Evolutionary conservation across 495 filamentous ascomycete species (phyloP).

Genomic region (Clavariopsis aquatica): DNA sequence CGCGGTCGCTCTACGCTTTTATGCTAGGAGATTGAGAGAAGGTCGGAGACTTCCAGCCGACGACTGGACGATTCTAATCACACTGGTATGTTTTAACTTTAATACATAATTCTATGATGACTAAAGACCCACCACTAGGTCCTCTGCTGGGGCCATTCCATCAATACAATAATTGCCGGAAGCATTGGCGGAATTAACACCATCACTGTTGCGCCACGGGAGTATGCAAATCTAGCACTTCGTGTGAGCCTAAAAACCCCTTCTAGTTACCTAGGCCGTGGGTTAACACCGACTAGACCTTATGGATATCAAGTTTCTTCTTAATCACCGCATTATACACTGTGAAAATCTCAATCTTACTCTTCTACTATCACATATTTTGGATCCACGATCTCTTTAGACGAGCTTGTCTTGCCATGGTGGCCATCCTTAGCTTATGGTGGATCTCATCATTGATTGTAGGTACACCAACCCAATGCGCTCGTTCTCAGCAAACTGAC

Average conservation of each 20-base stretch:
- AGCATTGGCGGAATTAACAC: conserved; percentile 21
- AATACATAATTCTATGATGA: background rate
- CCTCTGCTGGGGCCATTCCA: conserved; percentile 25
- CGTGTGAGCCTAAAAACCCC: conserved; percentile 1
- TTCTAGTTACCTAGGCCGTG: background rate
- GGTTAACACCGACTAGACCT: conserved; percentile 6
- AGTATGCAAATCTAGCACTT: conserved; percentile 27
- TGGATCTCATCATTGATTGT: conserved; percentile 24
- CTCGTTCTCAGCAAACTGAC: background rate
- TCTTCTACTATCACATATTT: conserved; percentile 31
- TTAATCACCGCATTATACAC: conserved; percentile 25
- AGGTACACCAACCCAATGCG: background rate
- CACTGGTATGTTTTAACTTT: conserved; percentile 15
- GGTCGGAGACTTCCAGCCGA: background rate
- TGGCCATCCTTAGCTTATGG: conserved; percentile 16
- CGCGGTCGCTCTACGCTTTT: conserved; percentile 4
- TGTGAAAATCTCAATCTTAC: conserved; percentile 22
- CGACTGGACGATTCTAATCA: conserved; percentile 21
- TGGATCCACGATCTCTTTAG: conserved; percentile 13
- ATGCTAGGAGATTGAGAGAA: conserved; percentile 10
- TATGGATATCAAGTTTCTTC: conserved; percentile 27
- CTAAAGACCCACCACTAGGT: background rate
- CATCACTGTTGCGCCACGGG: conserved; percentile 16
- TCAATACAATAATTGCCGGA: conserved; percentile 24
- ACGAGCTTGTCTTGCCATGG: conserved; percentile 6